Evolutionary conservation across 441 rosid genomes (phyloP), one percentile per base, ranked within the genome.

Genomic region (Euphorbia corollata): DNA sequence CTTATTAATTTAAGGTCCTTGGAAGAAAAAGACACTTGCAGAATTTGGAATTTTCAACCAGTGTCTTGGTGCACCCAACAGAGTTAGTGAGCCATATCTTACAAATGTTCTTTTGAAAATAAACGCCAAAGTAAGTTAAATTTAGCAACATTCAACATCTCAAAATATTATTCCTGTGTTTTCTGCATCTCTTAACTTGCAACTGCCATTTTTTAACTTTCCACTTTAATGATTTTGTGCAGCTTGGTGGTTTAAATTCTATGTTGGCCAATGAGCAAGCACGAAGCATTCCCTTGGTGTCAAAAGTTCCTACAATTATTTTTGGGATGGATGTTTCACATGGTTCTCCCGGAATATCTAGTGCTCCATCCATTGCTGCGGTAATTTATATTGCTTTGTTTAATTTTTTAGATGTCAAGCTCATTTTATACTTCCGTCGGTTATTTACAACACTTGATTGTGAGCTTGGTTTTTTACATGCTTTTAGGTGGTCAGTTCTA

Each of bases 271-370:
- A 80, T 54, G 96, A 90, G 64, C 86, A 79, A 2, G 70, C 89
- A 20, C 87, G 85, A 3, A 75, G 76, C 24, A 79, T 87, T 32
- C 89, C 89, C 0, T 18, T 87, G 54, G 82, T 87, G 43, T 87
- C 96, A 1, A 86, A 85, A 72, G 79, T 74, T 58, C 94, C 94
- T 18, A 87, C 96, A 57, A 82, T 87, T 22, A 79, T 87, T 54
- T 78, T 87, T 48, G 89, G 94, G 24, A 87, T 87, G 89, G 96
- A 87, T 77, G 94, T 90, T 0, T 90, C 91, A 0, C 93, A 89
- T 61, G 96, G 93, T 48, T 82, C 87, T 43, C 92, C 96, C 34
- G 93, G 91, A 36, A 89, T 80, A 39, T 83, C 91, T 22, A 83
- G 78, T 70, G 48, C 82, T 1, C 96, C 96, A 0, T 89, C 92